A percentile compares a stretch with the other conserved stretches of the same genome.
Evolutionary conservation across 2,329 filamentous ascomycete genomes (phyloP).

Genomic region (Epichloe brachyelytri): DNA sequence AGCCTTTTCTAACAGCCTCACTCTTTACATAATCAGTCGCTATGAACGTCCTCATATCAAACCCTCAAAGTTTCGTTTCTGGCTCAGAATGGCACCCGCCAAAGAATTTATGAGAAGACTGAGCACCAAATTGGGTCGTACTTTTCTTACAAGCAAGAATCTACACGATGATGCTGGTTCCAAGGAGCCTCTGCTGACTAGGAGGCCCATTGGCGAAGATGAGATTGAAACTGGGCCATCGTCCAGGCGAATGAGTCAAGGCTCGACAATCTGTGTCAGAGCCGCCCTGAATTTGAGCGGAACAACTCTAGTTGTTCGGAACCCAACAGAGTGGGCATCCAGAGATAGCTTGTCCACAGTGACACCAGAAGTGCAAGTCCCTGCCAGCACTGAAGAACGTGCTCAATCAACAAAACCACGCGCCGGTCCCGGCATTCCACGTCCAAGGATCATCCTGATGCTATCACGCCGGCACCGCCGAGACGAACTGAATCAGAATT

Average conservation of each 20-base stretch:
- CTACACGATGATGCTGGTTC: not conserved
- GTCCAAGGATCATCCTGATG: not conserved
- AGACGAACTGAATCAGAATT: not conserved
- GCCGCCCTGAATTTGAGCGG: not conserved
- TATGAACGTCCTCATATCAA: conserved; percentile 5
- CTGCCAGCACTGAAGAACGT: not conserved
- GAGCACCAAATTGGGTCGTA: not conserved
- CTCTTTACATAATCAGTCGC: conserved; percentile 4
- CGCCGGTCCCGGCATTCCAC: not conserved
- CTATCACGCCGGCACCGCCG: conserved; percentile 1
- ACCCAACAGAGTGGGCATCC: not conserved
- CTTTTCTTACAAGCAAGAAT: not conserved
- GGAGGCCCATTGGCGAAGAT: not conserved
- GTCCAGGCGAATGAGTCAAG: not conserved
- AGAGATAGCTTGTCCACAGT: not conserved
- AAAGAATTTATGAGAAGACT: not conserved
- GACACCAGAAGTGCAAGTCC: not conserved
- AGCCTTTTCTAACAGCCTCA: not conserved
- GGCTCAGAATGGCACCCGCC: not conserved
- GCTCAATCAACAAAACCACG: not conserved
- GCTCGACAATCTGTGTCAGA: not conserved
- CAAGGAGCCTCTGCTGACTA: not conserved
- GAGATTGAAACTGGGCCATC: not conserved
- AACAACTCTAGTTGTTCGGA: not conserved
- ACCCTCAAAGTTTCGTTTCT: not conserved